These are phyloP conservation scores for Lasiosphaeria miniovina DNA, from an alignment of 495 filamentous ascomycete genomes.

Conservation along the genomic window DNA sequence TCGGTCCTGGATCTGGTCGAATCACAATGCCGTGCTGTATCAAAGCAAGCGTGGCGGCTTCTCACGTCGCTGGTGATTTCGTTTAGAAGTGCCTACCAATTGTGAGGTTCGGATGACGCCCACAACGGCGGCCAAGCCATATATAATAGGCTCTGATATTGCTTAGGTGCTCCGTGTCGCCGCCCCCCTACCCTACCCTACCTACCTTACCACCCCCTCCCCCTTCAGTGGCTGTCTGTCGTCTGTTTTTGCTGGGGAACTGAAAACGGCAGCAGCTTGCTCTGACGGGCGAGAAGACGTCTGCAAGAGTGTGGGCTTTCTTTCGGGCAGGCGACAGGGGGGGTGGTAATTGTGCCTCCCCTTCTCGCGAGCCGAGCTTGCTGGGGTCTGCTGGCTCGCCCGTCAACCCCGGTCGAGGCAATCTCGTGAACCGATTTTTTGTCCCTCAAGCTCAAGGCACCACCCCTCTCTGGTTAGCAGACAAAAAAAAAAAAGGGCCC, in stretches of 20 bases:
- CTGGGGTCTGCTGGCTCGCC: slow-evolving; percentile 30
- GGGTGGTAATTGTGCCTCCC: slow-evolving; percentile 27
- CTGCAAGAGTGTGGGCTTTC: not conserved
- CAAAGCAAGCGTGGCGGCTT: slow-evolving; percentile 10
- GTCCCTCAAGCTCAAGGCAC: slow-evolving; percentile 24
- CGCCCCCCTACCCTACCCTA: slow-evolving; percentile 7
- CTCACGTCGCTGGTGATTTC: slow-evolving; percentile 26
- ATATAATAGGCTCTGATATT: slow-evolving; percentile 31
- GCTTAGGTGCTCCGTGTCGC: slow-evolving; percentile 1
- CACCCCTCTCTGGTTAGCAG: slow-evolving; percentile 34
- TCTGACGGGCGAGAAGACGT: not conserved
- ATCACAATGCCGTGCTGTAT: not conserved
- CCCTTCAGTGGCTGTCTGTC: too few relatives aligned
- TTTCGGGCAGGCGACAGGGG: slow-evolving; percentile 10
- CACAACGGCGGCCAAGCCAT: slow-evolving; percentile 26
- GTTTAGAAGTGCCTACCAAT: slow-evolving; percentile 28
- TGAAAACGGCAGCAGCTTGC: too few relatives aligned
- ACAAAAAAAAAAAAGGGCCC: slow-evolving; percentile 10
- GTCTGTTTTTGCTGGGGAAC: too few relatives aligned
- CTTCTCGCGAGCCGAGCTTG: slow-evolving; percentile 46
- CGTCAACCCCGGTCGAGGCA: slow-evolving; percentile 31
- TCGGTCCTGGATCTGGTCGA: not conserved
- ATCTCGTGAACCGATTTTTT: slow-evolving; percentile 37
- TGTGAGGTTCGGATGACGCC: slow-evolving; percentile 24
- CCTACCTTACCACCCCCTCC: not conserved